Percentiles rank a stretch among this genome's conserved stretches.
These are phyloP conservation scores for Atkinsonella texensis DNA, from an alignment of 2,329 filamentous ascomycete genomes.

Conservation along the genomic window DNA sequence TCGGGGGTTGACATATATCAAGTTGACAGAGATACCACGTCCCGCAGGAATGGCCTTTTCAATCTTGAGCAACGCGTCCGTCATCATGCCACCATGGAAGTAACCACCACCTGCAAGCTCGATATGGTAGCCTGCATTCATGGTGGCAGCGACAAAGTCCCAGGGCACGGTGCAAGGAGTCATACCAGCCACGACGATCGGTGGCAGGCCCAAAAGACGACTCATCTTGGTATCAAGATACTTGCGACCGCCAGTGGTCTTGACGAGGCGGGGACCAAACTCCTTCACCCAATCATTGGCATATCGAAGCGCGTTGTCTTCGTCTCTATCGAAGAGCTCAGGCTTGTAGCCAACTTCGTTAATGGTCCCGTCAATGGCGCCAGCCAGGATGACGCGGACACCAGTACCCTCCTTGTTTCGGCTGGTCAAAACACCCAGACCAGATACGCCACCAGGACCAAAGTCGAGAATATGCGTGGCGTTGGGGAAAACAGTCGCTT, in stretches of 20 bases:
- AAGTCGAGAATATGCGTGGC: conserved; percentile 96
- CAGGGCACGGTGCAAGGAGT: conserved; percentile 79
- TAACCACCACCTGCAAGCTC: conserved; percentile 86
- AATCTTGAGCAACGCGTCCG: conserved; percentile 70
- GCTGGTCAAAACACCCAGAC: conserved; percentile 89
- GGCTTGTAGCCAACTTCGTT: conserved; percentile 94
- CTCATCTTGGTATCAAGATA: conserved; percentile 98
- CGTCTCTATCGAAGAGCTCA: conserved; percentile 92
- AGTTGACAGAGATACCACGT: conserved; percentile 76
- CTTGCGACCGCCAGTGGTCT: conserved; percentile 77
- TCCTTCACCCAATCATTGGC: conserved; percentile 97
- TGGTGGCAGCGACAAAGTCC: conserved; percentile 85
- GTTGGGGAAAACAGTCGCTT: conserved; percentile 77
- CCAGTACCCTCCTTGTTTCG: conserved; percentile 98
- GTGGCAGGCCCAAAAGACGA: conserved; percentile 70
- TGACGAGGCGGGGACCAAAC: conserved; percentile 83
- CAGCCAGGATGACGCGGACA: conserved; percentile 89
- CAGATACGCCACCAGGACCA: conserved; percentile 91
- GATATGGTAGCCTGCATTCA: conserved; percentile 92
- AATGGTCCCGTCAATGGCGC: conserved; percentile 82
- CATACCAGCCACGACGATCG: conserved; percentile 88
- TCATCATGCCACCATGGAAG: conserved; percentile 74
- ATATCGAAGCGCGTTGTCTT: conserved; percentile 87
- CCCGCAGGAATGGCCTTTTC: conserved; percentile 74
- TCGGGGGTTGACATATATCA: conserved; percentile 83